Base-by-base conservation (phyloP, 2,329 filamentous ascomycete genomes). In the Beauveria bassiana region DNA sequence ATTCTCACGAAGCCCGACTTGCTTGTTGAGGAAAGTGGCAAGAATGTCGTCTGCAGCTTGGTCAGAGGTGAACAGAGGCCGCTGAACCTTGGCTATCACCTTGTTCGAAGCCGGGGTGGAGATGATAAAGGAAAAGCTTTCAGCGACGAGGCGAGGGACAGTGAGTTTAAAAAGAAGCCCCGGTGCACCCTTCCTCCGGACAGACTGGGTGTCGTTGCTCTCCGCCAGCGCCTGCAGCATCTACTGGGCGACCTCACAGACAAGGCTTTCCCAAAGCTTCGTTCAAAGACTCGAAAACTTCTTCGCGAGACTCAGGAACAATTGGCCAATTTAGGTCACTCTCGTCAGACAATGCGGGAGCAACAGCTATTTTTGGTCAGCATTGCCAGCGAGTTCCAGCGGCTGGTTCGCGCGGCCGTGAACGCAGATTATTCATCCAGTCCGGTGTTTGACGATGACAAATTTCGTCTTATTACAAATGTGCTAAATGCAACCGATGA, bases 1-100 rank as follows among this genome's bases (percentile, higher is more conserved):
- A 71, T 81, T 3, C 67, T 81, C 1, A 81, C 79, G 0, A 81
- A 81, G 64, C 75, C 77, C 0, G 78, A 81, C 59, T 69, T 77
- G 0, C 72, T 79, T 46, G 31, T 43, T 3, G 67, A 70, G 46
- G 50, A 52, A 0, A 67, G 64, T 14, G 68, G 63, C 0, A 63
- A 68, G 1, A 58, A 57, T 3, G 63, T 61, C 6, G 62, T 64
- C 1, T 62, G 64, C 43, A 58, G 64, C 9, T 51, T 70, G 0
- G n/a, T 70, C 1, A 26, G 47, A 1, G 66, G 67, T 5, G 62
- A 65, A n/a, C 56, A 64, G 2, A 62, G 64, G 9, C 64, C 61
- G 1, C 62, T 69, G 1, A 62, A 63, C 5, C 62, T 70, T 4
- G 67, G 68, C 0, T 70, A 69, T 54, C 64, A 67, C 49, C 26